A percentile compares a stretch with the other conserved stretches of the same genome.
Conservation (phyloP, 805 yeast genomes). For the Yamadazyma phyllophila region DNA sequence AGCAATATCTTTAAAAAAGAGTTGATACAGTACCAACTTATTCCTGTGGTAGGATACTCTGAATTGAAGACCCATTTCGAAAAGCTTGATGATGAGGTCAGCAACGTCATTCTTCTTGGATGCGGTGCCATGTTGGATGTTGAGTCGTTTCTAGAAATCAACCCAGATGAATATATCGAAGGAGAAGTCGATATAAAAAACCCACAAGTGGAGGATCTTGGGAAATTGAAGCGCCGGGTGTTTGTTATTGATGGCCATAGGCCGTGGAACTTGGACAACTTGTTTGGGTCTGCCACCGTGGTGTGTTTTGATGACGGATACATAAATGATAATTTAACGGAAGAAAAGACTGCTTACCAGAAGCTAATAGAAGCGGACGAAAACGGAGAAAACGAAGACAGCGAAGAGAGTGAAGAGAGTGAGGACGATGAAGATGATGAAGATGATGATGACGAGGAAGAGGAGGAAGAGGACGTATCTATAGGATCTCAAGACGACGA, state of each 20-base stretch:
- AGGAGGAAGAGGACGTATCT: conserved; percentile 15
- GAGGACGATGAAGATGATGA: conserved; percentile 30
- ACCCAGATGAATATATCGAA: conserved; percentile 50
- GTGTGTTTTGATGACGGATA: conserved; percentile 86
- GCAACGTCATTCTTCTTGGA: conserved; percentile 77
- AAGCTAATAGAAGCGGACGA: conserved; percentile 41
- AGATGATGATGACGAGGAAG: conserved; percentile 32
- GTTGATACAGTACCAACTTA: conserved; percentile 79
- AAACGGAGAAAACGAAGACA: conserved; percentile 28
- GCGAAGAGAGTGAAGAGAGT: conserved; percentile 28
- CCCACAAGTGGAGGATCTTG: conserved; percentile 5
- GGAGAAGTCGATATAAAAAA: conserved; percentile 13
- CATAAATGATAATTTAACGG: conserved; percentile 54
- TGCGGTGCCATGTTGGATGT: conserved; percentile 93
- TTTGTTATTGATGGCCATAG: conserved; percentile 89
- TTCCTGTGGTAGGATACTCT: conserved; percentile 90
- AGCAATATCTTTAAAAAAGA: conserved; percentile 71
- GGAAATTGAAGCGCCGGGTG: conserved; percentile 50
- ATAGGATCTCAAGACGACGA: conserved; percentile 25
- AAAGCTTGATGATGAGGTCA: conserved; percentile 68
- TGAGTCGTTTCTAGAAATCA: conserved; percentile 67
- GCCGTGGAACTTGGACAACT: conserved; percentile 94
- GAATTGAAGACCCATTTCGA: conserved; percentile 66
- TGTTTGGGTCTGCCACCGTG: conserved; percentile 78
- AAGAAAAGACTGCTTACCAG: conserved; percentile 63